phyloP scores from a whole-genome alignment of 352 stramenopile genomes.

The Globisporangium camurandrum region DNA sequence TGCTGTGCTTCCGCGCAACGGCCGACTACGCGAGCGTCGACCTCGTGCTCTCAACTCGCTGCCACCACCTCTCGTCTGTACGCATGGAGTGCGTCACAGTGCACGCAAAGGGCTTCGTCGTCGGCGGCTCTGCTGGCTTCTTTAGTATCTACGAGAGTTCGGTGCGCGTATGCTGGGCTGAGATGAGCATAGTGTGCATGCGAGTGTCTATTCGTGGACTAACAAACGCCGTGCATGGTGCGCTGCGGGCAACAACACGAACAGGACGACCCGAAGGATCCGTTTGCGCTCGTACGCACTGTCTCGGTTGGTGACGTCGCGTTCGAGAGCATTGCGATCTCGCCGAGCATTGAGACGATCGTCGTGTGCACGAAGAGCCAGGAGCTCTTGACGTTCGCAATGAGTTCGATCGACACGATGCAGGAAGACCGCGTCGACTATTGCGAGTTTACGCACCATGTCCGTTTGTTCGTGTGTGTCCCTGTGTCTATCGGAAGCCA shows the following conservation, averaged over 20 bases:
- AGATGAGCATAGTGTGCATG: too few species aligned
- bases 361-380: conserved; percentile 60
- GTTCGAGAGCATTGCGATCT: conserved; percentile 67
- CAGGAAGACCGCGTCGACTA: conserved; percentile 70
- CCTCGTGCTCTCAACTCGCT: conserved; percentile 55
- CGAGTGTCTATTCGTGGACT: too few species aligned
- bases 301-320: conserved; percentile 64
- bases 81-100: conserved; percentile 60
- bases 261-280: conserved; percentile 74
- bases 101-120: conserved; percentile 66
- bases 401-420: conserved; percentile 68
- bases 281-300: conserved; percentile 65
- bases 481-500: too few species aligned
- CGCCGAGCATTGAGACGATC: conserved; percentile 52
- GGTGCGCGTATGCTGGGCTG: too few species aligned
- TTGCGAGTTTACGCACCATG: conserved; percentile 44
- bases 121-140: conserved; percentile 60
- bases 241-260: too few species aligned
- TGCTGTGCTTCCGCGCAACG: conserved; percentile 55
- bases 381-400: conserved; percentile 54
- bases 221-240: too few species aligned
- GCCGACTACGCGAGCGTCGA: conserved; percentile 47
- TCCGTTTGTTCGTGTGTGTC: conserved; percentile 14
- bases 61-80: conserved; percentile 59
- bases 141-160: conserved; percentile 74